These are phyloP conservation scores for Mycena vitilis DNA, from an alignment of 768 basidiomycete genomes.

Conservation along the genomic window DNA sequence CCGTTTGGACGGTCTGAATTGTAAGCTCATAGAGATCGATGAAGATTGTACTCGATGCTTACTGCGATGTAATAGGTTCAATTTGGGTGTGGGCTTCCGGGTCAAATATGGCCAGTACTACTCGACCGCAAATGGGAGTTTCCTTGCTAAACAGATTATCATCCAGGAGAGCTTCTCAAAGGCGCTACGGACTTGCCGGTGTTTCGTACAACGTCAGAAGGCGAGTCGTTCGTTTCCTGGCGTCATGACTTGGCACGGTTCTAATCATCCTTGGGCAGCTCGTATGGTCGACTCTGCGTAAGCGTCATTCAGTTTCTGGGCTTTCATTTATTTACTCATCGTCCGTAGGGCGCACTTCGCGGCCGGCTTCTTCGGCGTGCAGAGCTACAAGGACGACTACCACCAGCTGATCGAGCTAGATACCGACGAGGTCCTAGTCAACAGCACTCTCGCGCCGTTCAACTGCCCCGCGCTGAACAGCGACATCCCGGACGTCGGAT, in stretches of 20 bases:
- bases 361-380: neutral
- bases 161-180: neutral
- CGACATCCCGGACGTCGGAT: neutral
- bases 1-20: neutral
- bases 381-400: neutral
- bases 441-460: constrained; percentile 12
- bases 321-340: neutral
- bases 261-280: neutral
- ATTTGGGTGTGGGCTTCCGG: neutral
- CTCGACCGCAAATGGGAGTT: neutral
- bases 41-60: neutral
- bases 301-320: neutral
- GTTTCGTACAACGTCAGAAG: neutral
- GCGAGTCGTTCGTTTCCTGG: neutral
- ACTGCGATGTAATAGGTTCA: neutral
- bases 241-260: neutral
- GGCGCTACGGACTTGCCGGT: neutral
- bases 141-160: neutral
- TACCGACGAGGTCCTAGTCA: neutral
- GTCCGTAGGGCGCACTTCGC: neutral
- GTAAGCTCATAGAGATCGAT: neutral
- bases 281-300: neutral
- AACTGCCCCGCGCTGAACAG: constrained; percentile 1
- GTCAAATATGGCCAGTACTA: neutral
- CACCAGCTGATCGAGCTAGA: neutral